Percentiles rank a stretch among this genome's conserved stretches.
phyloP scores from a whole-genome alignment of 2,329 filamentous ascomycete genomes.

The Penicillium crustosum region DNA sequence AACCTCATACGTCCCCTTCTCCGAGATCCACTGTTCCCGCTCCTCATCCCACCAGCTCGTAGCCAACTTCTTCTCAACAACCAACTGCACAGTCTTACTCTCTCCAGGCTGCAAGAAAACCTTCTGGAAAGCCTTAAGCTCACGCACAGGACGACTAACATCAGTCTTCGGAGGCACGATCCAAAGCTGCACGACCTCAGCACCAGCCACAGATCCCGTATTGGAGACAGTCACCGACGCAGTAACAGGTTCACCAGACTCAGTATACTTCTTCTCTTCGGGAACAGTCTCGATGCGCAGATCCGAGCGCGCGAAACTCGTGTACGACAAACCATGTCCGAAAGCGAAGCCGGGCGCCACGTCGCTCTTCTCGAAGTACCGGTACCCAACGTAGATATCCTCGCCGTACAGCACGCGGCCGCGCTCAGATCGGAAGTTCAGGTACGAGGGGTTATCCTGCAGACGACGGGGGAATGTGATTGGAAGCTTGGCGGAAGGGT shows the following conservation, averaged over 20 bases:
- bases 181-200: conserved; percentile 59
- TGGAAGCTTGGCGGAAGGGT: conserved; percentile 73
- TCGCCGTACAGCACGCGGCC: conserved; percentile 74
- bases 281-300: conserved; percentile 37
- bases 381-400: conserved; percentile 77
- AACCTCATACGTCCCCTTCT: conserved; percentile 65
- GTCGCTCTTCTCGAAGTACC: conserved; percentile 73
- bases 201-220: conserved; percentile 53
- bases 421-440: conserved; percentile 71
- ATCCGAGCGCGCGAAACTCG: conserved; percentile 60
- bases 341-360: conserved; percentile 71
- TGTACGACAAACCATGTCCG: conserved; percentile 77
- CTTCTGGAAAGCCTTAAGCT: conserved; percentile 67
- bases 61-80: conserved; percentile 62
- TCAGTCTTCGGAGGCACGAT: conserved; percentile 48
- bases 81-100: conserved; percentile 57
- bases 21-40: conserved; percentile 63
- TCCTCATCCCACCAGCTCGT: conserved; percentile 71
- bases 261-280: conserved; percentile 39
- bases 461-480: conserved; percentile 68
- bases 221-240: conserved; percentile 53
- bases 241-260: conserved; percentile 47
- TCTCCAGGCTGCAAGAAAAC: conserved; percentile 61
- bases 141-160: conserved; percentile 59
- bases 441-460: conserved; percentile 71